A percentile compares a stretch with the other conserved stretches of the same genome.
phyloP scores from a whole-genome alignment of 768 basidiomycete genomes.

The Calocybe cyanea region DNA sequence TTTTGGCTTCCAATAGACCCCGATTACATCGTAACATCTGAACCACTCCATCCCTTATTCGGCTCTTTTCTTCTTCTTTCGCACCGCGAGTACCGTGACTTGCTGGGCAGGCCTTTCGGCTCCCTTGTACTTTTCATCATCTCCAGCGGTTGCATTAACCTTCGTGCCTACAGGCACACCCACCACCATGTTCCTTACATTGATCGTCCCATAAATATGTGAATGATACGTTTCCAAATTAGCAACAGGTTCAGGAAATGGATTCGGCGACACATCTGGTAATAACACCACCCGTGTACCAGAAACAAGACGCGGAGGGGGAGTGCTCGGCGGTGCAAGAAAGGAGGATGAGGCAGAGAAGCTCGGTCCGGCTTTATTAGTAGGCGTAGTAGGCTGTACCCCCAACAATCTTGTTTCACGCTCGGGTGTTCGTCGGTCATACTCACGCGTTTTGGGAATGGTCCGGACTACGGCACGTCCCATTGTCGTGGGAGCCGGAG shows the following conservation, averaged over 20 bases:
- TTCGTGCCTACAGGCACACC: slow-evolving; percentile 6
- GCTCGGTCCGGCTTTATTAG: too few species aligned
- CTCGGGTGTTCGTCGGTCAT: slow-evolving; percentile 40
- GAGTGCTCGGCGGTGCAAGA: slow-evolving; percentile 50
- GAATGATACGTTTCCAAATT: slow-evolving; percentile 58
- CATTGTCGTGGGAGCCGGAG: slow-evolving; percentile 20
- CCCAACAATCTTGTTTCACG: slow-evolving; percentile 18
- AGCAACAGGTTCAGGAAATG: slow-evolving; percentile 62
- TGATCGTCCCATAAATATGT: slow-evolving; percentile 56
- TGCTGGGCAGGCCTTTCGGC: slow-evolving; percentile 15
- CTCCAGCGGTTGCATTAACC: background rate
- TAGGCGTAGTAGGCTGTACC: too few species aligned
- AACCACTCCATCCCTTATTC: slow-evolving; percentile 19
- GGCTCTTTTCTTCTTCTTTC: slow-evolving; percentile 50
- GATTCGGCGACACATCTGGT: slow-evolving; percentile 58
- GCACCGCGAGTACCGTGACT: slow-evolving; percentile 58
- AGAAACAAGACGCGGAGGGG: slow-evolving; percentile 35
- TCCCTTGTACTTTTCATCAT: slow-evolving; percentile 1
- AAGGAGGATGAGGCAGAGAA: slow-evolving; percentile 14
- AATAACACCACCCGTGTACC: slow-evolving; percentile 20
- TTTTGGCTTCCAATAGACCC: background rate
- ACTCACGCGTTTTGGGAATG: slow-evolving; percentile 14
- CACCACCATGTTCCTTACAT: slow-evolving; percentile 45
- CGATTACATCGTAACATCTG: slow-evolving; percentile 5
- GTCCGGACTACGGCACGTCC: slow-evolving; percentile 13